Conservation (phyloP, 179 eudicot genomes). For the Spinacia oleracea region DNA sequence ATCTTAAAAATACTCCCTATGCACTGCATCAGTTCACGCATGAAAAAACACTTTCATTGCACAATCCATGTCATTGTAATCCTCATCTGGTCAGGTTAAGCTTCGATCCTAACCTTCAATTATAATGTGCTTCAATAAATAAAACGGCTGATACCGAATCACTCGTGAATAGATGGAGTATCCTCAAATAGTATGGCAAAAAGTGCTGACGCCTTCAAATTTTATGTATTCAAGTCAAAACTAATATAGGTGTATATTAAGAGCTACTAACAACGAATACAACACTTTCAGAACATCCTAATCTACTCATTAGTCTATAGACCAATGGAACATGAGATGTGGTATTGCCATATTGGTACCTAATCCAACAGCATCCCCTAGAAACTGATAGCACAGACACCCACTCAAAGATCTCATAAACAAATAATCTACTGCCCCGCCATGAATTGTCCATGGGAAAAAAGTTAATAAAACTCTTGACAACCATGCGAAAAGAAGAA, state of each 20-base stretch:
- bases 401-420: background rate
- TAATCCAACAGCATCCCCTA: background rate
- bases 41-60: background rate
- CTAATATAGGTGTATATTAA: background rate
- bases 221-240: background rate
- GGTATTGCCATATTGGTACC: background rate
- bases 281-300: background rate
- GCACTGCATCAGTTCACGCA: background rate
- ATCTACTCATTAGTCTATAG: background rate
- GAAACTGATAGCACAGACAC: background rate
- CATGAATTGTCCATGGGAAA: background rate
- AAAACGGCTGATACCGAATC: background rate
- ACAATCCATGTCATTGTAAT: background rate
- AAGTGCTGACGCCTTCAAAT: background rate
- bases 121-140: background rate
- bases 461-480: background rate
- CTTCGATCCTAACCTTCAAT: background rate
- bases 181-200: background rate
- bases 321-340: background rate
- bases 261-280: background rate
- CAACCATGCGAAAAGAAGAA: background rate
- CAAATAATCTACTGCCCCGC: background rate
- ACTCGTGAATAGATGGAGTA: background rate
- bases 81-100: background rate
- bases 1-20: background rate